Evolutionary conservation across 2,329 filamentous ascomycete species (phyloP).

Genomic region (Cordyceps tenuipes): DNA sequence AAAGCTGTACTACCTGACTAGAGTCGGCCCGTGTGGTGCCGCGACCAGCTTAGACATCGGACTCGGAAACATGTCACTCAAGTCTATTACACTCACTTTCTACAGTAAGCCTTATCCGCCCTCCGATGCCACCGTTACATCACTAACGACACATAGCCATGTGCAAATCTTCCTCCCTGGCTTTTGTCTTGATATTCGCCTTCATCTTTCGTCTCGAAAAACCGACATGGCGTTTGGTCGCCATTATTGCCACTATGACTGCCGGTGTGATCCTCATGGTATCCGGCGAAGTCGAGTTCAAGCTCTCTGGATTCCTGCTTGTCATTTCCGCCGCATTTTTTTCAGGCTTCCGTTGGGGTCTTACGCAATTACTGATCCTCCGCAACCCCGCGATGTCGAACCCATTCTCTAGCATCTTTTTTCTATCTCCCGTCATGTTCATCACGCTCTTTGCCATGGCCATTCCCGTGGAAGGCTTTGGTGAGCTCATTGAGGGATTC

Average conservation of each 20-base stretch:
- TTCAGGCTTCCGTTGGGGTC: conserved; percentile 92
- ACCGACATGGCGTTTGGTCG: conserved; percentile 75
- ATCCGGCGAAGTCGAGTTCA: conserved; percentile 85
- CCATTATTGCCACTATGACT: conserved; percentile 88
- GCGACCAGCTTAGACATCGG: conserved; percentile 95
- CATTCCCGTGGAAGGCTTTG: conserved; percentile 74
- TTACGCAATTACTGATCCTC: conserved; percentile 93
- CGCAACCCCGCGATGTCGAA: conserved; percentile 93
- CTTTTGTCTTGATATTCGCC: conserved; percentile 90
- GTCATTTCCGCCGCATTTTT: conserved; percentile 93
- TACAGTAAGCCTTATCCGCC: conserved; percentile 56
- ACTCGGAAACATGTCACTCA: conserved; percentile 87
- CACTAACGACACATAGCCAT: conserved; percentile 52
- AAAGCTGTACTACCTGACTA: conserved; percentile 81
- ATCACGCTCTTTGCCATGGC: conserved; percentile 70
- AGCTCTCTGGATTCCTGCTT: conserved; percentile 76
- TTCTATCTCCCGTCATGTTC: conserved; percentile 97
- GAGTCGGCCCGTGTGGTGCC: conserved; percentile 83
- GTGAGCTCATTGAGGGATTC: conserved; percentile 58
- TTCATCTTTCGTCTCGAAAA: conserved; percentile 88
- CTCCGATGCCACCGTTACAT: conserved; percentile 2
- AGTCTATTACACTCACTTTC: conserved; percentile 94
- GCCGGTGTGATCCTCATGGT: conserved; percentile 96
- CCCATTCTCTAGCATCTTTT: conserved; percentile 94
- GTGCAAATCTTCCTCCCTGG: conserved; percentile 96